Base-by-base conservation (phyloP, 1,139 yeast genomes). In the Debaryomycetaceae sp. region DNA sequence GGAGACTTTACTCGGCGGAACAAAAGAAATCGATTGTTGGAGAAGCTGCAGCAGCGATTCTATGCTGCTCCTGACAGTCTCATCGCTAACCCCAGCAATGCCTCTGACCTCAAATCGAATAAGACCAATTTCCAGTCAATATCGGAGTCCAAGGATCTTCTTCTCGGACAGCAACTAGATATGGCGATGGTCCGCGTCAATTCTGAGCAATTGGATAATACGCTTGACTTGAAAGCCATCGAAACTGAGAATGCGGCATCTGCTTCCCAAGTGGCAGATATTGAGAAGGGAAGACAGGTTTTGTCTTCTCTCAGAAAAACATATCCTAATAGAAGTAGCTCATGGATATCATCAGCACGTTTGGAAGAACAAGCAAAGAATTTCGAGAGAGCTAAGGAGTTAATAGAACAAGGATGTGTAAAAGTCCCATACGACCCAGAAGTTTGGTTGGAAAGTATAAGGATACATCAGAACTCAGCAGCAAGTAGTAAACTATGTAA, bases 271-370 rank as follows among this genome's bases (percentile, higher is more conserved):
- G 38, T 51, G 35, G 56, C 45, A 0, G 92, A 87, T 48, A 62
- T 79, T 5, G 68, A 71, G 32, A 78, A 79, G 43, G 78, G 82
- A 17, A 63, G 95, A 30, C 58, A 71, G 3, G 67, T 88, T n/a
- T 67, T 89, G 37, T 66, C 77, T 7, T 83, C 94, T 2, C 73
- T 87, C 43, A 71, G 94, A 28, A 80, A 77, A 48, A 67, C 89
- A 0, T 84, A 87, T 50, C 96, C 98, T 0, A 62, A 67, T 34
- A 83, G 82, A 42, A 76, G 95, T 0, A 77, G 78, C 37, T 87
- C 88, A 9, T 92, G 97, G 96, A 86, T 92, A 22, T 88, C 95
- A 0, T 79, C 91, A 30, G 95, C 96, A 0, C 63, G 89, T 36
- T 58, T 89, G 8, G 98, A 92, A 56, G 85, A 81, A 46, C 77